These are phyloP conservation scores for Vachellia pachyceras DNA, from an alignment of 306 rosid genomes.

Conservation along the genomic window DNA sequence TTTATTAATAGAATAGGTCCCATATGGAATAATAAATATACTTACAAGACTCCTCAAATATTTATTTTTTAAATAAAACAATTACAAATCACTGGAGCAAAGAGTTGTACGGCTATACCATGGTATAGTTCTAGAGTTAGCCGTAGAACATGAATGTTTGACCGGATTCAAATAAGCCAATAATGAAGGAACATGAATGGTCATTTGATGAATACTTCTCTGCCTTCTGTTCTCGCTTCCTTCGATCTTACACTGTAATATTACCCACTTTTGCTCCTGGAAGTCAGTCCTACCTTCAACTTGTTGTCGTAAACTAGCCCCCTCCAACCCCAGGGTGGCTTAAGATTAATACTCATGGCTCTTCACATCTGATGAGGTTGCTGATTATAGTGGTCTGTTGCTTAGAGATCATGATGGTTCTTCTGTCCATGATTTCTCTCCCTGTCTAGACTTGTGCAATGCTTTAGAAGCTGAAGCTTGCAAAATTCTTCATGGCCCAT, in stretches of 20 bases:
- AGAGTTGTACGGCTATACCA: not conserved
- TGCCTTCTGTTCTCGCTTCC: not conserved
- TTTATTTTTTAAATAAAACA: too few relatives aligned
- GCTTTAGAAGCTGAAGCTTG: too few relatives aligned
- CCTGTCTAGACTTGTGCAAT: too few relatives aligned
- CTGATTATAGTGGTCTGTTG: not conserved
- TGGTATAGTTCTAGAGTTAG: not conserved
- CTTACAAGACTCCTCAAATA: too few relatives aligned
- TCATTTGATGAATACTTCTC: too few relatives aligned
- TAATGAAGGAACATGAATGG: not conserved
- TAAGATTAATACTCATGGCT: too few relatives aligned
- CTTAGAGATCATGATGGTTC: too few relatives aligned
- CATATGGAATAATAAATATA: not conserved
- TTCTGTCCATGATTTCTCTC: too few relatives aligned
- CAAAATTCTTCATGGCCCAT: too few relatives aligned
- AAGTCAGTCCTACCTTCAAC: not conserved
- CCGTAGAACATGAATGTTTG: not conserved
- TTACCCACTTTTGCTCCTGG: not conserved
- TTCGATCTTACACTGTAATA: not conserved
- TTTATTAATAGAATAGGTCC: not conserved
- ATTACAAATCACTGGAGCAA: not conserved
- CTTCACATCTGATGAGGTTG: not conserved
- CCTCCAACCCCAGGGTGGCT: too few relatives aligned
- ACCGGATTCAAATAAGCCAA: not conserved
- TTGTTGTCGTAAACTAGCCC: too few relatives aligned